Conservation (phyloP, 2,329 filamentous ascomycete genomes). For the Trichoderma aggressivum region DNA sequence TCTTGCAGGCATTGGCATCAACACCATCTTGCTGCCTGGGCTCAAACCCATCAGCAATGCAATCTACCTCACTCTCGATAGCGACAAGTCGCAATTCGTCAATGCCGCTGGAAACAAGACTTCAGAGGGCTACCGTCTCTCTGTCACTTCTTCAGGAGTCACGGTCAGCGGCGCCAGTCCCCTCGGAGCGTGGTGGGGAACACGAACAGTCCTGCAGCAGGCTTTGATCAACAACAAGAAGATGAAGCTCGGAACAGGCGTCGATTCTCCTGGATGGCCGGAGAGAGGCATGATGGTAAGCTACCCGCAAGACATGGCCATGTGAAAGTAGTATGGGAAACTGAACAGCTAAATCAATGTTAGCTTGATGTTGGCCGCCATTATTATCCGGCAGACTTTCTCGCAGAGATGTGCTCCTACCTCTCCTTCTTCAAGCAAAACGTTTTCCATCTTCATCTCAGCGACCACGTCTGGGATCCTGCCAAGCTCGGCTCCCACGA, state of each 20-base stretch:
- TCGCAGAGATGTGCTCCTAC: conserved; percentile 44
- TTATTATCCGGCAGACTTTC: conserved; percentile 30
- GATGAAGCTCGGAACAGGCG: conserved; percentile 8
- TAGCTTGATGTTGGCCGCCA: conserved; percentile 26
- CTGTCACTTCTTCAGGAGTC: conserved; percentile 40
- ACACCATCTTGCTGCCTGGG: not conserved
- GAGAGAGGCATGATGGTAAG: conserved; percentile 20
- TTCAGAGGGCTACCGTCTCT: conserved; percentile 48
- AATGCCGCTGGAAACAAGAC: conserved; percentile 46
- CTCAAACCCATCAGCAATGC: not conserved
- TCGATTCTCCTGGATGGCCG: conserved; percentile 18
- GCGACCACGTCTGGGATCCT: conserved; percentile 50
- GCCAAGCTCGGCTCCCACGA: conserved; percentile 46
- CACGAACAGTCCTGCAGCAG: conserved; percentile 52
- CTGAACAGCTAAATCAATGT: not conserved
- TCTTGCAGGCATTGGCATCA: conserved; percentile 17
- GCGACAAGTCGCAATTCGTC: conserved; percentile 36
- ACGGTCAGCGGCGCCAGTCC: conserved; percentile 51
- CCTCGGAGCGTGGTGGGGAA: conserved; percentile 57
- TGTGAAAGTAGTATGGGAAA: not conserved
- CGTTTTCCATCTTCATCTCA: conserved; percentile 49
- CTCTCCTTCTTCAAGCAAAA: conserved; percentile 48
- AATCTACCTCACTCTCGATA: conserved; percentile 47
- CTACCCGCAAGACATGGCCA: not conserved
- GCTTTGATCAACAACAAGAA: conserved; percentile 36